These are phyloP conservation scores for Triticum timopheevii DNA, from an alignment of 176 grass and related monocot species.

Conservation along the genomic window DNA sequence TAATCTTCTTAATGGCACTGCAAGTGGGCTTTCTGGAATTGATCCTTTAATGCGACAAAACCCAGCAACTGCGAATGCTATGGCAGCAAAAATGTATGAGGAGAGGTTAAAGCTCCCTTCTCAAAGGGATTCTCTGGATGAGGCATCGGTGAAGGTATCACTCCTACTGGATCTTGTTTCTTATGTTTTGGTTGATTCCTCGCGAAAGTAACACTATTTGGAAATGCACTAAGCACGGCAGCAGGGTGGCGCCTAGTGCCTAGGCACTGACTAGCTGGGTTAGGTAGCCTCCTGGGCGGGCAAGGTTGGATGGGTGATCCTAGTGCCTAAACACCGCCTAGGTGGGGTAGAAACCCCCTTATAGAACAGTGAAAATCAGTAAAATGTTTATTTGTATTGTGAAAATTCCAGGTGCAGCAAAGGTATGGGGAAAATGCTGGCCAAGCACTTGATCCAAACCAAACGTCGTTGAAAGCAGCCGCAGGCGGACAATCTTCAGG, in stretches of 20 bases:
- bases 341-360: background rate
- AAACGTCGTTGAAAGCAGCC: slow-evolving; percentile 81
- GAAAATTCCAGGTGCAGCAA: slow-evolving; percentile 57
- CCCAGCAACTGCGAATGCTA: slow-evolving; percentile 75
- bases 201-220: background rate
- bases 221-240: background rate
- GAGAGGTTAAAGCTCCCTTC: slow-evolving; percentile 82
- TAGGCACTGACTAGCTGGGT: background rate
- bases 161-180: background rate
- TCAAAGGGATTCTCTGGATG: slow-evolving; percentile 83
- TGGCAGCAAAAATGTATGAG: slow-evolving; percentile 98
- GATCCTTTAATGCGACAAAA: slow-evolving; percentile 64
- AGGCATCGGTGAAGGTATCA: slow-evolving; percentile 85
- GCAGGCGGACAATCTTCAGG: slow-evolving; percentile 87
- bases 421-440: slow-evolving; percentile 85
- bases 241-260: background rate
- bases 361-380: background rate
- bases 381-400: background rate
- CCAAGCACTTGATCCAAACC: slow-evolving; percentile 71
- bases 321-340: background rate
- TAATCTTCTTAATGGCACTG: slow-evolving; percentile 72
- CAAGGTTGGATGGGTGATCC: background rate
- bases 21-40: slow-evolving; percentile 62
- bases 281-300: background rate
- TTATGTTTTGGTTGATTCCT: slow-evolving; percentile 10